Evolutionary conservation across 192 early-diverging fungal genomes (phyloP), one percentile per base, ranked within the genome.

Genomic region (Coemansia sp.): DNA sequence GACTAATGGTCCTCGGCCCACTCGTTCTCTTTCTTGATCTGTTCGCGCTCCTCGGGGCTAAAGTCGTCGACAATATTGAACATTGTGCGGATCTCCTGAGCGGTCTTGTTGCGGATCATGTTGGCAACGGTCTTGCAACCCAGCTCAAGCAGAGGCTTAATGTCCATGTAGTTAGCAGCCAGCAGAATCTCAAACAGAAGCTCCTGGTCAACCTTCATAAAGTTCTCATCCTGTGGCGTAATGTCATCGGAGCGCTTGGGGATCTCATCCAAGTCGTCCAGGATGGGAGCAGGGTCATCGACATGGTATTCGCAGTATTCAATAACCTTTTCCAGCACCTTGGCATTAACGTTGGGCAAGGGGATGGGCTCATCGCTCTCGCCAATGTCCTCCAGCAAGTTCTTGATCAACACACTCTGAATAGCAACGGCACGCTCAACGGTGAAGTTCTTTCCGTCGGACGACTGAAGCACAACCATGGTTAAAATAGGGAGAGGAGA

Each of bases 111-210:
- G 76, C 94, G 93, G 79, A 99, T 91, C 93, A 96, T 93, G 73
- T 96, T 97, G 58, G 97, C 97, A 42, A 98, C 94, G 3, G 95
- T 95, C 85, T 97, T 98, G 86, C 97, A 99, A 8, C 94, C 94
- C 56, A 99, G 85, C 81, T 99, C 95, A 46, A 99, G 84, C 48
- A 99, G 86, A 13, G 94, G 91, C 79, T 96, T 97, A 69, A 98
- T 98, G 77, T 98, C 97, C 62, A 99, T 84, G 77, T 94, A 92
- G 72, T 95, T 93, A 39, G 93, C 88, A 37, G 92, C 92, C 57
- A 93, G 68, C 65, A 92, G 87, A n/a, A 93, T 87, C 70, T 92
- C 91, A 40, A 91, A 93, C 36, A 94, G 69, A 70, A 87, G 86
- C 59, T 92, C 92, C 69, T 90, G 85, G 78, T 92, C 89, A 16